These are phyloP conservation scores for Tuber aestivum DNA, from an alignment of 495 filamentous ascomycete genomes.

Conservation along the genomic window DNA sequence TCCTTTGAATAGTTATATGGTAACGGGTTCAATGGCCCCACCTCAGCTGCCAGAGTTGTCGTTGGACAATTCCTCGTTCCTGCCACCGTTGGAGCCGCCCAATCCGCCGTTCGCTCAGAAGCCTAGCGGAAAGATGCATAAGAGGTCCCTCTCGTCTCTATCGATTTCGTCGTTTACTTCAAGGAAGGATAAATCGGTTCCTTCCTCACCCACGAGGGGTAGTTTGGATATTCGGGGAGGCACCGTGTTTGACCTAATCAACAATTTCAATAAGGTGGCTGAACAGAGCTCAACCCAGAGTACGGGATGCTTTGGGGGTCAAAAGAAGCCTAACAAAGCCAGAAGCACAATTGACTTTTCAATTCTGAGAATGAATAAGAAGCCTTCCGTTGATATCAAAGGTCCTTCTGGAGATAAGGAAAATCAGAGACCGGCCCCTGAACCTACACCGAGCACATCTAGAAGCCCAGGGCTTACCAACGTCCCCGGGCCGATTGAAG, in stretches of 20 bases:
- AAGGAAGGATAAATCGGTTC: slow-evolving; percentile 26
- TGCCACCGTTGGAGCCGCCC: slow-evolving; percentile 36
- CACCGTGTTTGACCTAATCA: slow-evolving; percentile 30
- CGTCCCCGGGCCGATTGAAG: slow-evolving; percentile 11
- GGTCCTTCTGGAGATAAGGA: slow-evolving; percentile 36
- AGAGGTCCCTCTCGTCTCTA: slow-evolving; percentile 39
- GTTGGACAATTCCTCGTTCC: slow-evolving; percentile 18
- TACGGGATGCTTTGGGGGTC: slow-evolving; percentile 20
- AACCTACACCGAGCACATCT: slow-evolving; percentile 15
- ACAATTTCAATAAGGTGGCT: slow-evolving; percentile 8
- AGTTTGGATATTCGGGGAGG: slow-evolving; percentile 35
- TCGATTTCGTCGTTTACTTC: slow-evolving; percentile 41
- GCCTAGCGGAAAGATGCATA: slow-evolving; percentile 32
- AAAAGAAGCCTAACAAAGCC: slow-evolving; percentile 38
- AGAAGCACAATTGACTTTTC: slow-evolving; percentile 39
- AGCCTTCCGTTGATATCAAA: slow-evolving; percentile 33
- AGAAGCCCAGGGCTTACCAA: slow-evolving; percentile 19
- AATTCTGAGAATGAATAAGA: slow-evolving; percentile 37
- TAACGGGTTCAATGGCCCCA: slow-evolving; percentile 23
- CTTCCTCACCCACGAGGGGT: slow-evolving; percentile 33
- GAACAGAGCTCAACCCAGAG: slow-evolving; percentile 8
- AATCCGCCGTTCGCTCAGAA: slow-evolving; percentile 38
- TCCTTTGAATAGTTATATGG: slow-evolving; percentile 40
- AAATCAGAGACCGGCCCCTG: slow-evolving; percentile 32
- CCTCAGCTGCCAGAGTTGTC: slow-evolving; percentile 34